A percentile compares a stretch with the other conserved stretches of the same genome.
Evolutionary conservation across 1,284 basidiomycete species (phyloP).

Genomic region (Malassezia restricta): DNA sequence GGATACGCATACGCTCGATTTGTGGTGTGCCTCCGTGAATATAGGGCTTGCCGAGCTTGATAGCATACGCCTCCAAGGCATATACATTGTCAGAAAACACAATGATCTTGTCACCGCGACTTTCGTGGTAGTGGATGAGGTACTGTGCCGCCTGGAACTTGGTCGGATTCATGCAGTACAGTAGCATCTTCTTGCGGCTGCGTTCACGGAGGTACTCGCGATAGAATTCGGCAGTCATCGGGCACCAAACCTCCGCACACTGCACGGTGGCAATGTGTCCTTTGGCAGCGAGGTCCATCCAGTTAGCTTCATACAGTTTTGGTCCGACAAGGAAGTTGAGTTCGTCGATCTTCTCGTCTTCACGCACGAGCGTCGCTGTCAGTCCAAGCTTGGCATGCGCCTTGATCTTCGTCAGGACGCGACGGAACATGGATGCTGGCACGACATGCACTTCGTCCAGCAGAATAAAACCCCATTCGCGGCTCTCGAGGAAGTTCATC

Average conservation of each 20-base stretch:
- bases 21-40: constrained; percentile 96
- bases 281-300: constrained; percentile 99
- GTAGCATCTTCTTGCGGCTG: constrained; percentile 80
- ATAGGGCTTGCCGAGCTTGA: constrained; percentile 81
- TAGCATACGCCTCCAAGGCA: constrained; percentile 91
- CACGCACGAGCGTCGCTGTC: constrained; percentile 75
- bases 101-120: constrained; percentile 95
- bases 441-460: constrained; percentile 46
- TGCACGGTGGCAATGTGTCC: constrained; percentile 99
- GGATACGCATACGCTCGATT: constrained; percentile 83
- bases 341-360: constrained; percentile 98
- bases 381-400: constrained; percentile 44
- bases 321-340: constrained; percentile 98
- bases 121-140: constrained; percentile 95
- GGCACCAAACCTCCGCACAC: constrained; percentile 95
- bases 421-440: constrained; percentile 45
- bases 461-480: constrained; percentile 46
- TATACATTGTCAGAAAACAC: constrained; percentile 98
- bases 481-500: constrained; percentile 46
- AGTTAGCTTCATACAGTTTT: constrained; percentile 98
- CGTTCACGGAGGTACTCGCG: constrained; percentile 89
- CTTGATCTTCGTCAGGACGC: constrained; percentile 46
- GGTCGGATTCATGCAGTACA: constrained; percentile 99
- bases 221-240: constrained; percentile 99
- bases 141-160: constrained; percentile 99